Percentiles rank a stretch among this genome's conserved stretches.
These are phyloP conservation scores for Termitomyces sp. DNA, from an alignment of 768 basidiomycete genomes.

Conservation along the genomic window DNA sequence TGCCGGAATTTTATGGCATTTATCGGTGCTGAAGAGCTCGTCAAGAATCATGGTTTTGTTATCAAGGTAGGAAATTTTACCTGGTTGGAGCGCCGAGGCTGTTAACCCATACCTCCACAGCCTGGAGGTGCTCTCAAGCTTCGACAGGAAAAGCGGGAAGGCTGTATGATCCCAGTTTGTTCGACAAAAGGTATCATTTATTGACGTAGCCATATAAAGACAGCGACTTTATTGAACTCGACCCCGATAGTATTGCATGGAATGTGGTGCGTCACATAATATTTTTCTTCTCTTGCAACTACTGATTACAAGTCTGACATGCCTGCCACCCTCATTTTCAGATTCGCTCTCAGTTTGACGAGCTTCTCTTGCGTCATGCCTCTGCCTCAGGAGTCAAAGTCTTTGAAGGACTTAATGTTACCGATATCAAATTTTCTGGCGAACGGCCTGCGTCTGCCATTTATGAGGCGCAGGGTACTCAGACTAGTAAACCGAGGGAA, in stretches of 20 bases:
- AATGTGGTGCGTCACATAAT: conserved; percentile 48
- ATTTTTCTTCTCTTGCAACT: too few species aligned
- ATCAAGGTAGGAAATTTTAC: conserved; percentile 35
- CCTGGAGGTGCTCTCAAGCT: conserved; percentile 63
- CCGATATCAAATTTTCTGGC: conserved; percentile 40
- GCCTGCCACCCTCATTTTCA: conserved; percentile 14
- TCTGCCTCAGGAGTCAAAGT: conserved; percentile 42
- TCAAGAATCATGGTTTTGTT: conserved; percentile 29
- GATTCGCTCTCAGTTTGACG: conserved; percentile 58
- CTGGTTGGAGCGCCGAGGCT: background rate
- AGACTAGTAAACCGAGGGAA: conserved; percentile 28
- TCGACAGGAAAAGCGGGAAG: conserved; percentile 50
- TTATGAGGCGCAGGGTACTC: background rate
- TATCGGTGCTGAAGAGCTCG: conserved; percentile 26
- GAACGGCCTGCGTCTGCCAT: conserved; percentile 7
- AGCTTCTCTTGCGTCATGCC: conserved; percentile 56
- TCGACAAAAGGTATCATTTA: background rate
- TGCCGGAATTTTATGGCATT: conserved; percentile 31
- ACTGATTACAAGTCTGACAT: background rate
- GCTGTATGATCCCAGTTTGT: conserved; percentile 37
- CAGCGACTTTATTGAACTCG: conserved; percentile 54
- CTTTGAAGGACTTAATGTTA: conserved; percentile 45
- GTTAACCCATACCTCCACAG: conserved; percentile 23
- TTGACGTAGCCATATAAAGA: conserved; percentile 27
- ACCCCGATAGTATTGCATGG: conserved; percentile 51